Evolutionary conservation across 805 yeast species (phyloP).

Genomic region (Kazachstania taianensis): DNA sequence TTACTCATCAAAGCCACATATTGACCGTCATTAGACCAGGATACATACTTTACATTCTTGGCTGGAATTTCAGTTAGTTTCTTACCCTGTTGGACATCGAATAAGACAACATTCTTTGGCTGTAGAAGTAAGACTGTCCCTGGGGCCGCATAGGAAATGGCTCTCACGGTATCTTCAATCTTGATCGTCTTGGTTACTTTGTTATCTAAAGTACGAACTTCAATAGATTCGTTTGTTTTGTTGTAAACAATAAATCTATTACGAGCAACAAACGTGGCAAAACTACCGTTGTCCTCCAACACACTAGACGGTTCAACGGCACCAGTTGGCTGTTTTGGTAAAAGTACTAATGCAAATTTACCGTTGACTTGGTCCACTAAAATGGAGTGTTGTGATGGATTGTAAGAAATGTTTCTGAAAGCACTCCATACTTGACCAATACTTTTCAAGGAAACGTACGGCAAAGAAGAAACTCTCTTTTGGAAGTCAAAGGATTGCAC

Average conservation of each 20-base stretch:
- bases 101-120: constrained; percentile 60
- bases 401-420: constrained; percentile 75
- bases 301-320: constrained; percentile 87
- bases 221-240: constrained; percentile 54
- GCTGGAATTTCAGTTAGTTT: constrained; percentile 58
- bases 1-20: constrained; percentile 81
- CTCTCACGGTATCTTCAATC: constrained; percentile 55
- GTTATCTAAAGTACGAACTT: constrained; percentile 75
- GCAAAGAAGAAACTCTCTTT: constrained; percentile 55
- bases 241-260: constrained; percentile 83
- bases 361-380: constrained; percentile 64
- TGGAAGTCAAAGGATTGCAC: constrained; percentile 69
- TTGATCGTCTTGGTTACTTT: constrained; percentile 72
- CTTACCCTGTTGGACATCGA: constrained; percentile 89
- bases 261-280: constrained; percentile 87
- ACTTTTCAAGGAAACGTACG: constrained; percentile 74
- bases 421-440: constrained; percentile 82
- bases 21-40: constrained; percentile 84
- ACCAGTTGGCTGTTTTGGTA: constrained; percentile 83
- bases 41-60: constrained; percentile 74
- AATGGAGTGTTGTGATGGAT: constrained; percentile 84
- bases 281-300: constrained; percentile 69
- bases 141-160: constrained; percentile 69
- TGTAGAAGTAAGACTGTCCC: constrained; percentile 76
- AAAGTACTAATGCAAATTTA: constrained; percentile 59